Evolutionary conservation across 2,329 filamentous ascomycete genomes (phyloP), one percentile per base, ranked within the genome.

Genomic region (Trichoderma guizhouense): DNA sequence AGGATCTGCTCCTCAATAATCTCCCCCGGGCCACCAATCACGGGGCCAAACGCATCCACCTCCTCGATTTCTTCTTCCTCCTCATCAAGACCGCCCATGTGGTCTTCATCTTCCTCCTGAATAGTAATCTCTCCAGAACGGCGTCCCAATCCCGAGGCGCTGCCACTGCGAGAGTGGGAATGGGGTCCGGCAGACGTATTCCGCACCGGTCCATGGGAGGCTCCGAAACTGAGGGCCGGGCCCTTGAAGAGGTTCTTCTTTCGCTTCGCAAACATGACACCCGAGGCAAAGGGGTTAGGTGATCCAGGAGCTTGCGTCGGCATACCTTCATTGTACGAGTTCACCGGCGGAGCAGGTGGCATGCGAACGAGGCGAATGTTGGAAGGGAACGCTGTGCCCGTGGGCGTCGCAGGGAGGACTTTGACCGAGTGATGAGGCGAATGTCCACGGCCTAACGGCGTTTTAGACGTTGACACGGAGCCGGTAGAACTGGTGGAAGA

Each of bases 351-450:
- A 11, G 86, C 84, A 0, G 87, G 82, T 2, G 87, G 84, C 0
- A 86, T 84, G 34, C 94, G 89, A 1, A 95, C 93, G 14, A 98
- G 85, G 3, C 95, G 91, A 72, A 98, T 93, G 75, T 95, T 97
- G 66, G 90, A 93, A 0, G 95, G 95, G 77, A 98, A 97, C 1
- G 89, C 84, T 18, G 86, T 85, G 3, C 88, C 83, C 0, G 92
- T 95, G 0, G 95, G 95, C 0, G 95, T 97, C 0, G 93, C 93
- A 1, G 96, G 95, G 3, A 98, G 89, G n/a, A 98, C 92, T 82
- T 98, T 98, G 77, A 98, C 92, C 0, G 93, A 97, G 75, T 93
- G 89, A 79, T 98, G 94, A 1, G 96, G 95, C 3, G 92, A 95
- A 28, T 93, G 90, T 15, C 88, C 88, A 43, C 88, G 83, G 57